Evolutionary conservation across 345 rosid species (phyloP).

Genomic region (Pistacia integerrima): DNA sequence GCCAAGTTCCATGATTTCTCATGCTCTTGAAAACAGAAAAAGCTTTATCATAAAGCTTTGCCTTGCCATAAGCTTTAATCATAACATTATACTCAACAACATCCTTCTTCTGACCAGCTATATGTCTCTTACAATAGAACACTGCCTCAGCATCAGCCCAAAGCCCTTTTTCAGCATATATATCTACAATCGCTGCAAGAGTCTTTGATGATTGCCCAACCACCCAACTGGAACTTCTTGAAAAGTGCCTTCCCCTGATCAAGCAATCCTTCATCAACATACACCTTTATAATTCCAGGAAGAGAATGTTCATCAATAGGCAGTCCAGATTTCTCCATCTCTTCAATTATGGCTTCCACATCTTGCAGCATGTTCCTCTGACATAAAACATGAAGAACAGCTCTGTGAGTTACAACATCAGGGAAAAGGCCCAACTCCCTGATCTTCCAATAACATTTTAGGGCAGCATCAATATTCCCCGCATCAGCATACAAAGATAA

Average conservation of each 20-base stretch:
- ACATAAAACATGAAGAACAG: slow-evolving; percentile 72
- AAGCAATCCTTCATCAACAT: slow-evolving; percentile 54
- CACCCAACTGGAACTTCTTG: slow-evolving; percentile 46
- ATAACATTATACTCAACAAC: slow-evolving; percentile 78
- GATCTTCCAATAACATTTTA: slow-evolving; percentile 61
- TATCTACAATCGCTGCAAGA: slow-evolving; percentile 72
- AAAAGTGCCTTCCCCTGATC: slow-evolving; percentile 51
- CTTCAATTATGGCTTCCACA: slow-evolving; percentile 60
- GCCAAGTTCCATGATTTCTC: slow-evolving; percentile 89
- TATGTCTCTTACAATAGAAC: slow-evolving; percentile 54
- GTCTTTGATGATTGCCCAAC: slow-evolving; percentile 54
- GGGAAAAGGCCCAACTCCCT: slow-evolving; percentile 79
- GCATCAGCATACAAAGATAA: slow-evolving; percentile 70
- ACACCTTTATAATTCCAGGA: slow-evolving; percentile 74
- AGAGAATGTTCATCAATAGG: slow-evolving; percentile 74
- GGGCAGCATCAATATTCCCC: slow-evolving; percentile 70
- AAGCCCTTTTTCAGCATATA: slow-evolving; percentile 74
- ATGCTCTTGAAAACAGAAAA: slow-evolving; percentile 69
- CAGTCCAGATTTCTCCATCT: slow-evolving; percentile 53
- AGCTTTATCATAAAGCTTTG: slow-evolving; percentile 78
- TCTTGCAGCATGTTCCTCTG: slow-evolving; percentile 69
- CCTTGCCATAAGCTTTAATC: slow-evolving; percentile 95
- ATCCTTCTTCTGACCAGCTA: slow-evolving; percentile 50
- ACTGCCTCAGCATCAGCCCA: slow-evolving; percentile 84
- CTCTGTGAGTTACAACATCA: slow-evolving; percentile 66